Percentiles rank a stretch among this genome's conserved stretches.
Evolutionary conservation across 1,284 basidiomycete genomes (phyloP).

Genomic region (Sporisorium scitamineum): DNA sequence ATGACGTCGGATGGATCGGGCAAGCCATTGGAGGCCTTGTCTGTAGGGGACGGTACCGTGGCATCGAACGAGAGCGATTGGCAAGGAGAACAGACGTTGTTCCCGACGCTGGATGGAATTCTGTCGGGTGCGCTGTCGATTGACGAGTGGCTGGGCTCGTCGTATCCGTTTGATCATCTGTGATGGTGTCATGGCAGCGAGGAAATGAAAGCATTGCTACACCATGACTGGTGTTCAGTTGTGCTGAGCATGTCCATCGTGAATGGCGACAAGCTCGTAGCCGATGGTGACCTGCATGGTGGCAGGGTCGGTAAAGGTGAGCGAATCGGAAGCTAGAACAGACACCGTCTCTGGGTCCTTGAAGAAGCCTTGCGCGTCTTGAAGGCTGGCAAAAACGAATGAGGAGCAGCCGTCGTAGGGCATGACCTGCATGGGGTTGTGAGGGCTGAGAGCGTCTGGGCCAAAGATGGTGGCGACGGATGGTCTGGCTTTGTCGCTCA

Average conservation of each 20-base stretch:
- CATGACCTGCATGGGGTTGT: constrained; percentile 23
- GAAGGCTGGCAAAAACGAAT: constrained; percentile 22
- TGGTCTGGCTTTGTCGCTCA: constrained; percentile 10
- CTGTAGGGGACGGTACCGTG: constrained; percentile 25
- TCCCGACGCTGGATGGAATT: constrained; percentile 43
- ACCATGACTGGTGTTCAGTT: neutral
- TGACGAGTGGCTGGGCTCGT: constrained; percentile 50
- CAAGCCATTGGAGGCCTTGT: constrained; percentile 14
- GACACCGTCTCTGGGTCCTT: constrained; percentile 19
- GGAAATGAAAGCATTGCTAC: neutral
- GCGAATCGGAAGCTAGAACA: constrained; percentile 16
- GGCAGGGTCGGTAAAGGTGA: constrained; percentile 25
- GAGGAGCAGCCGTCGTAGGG: constrained; percentile 30
- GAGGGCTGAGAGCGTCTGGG: constrained; percentile 13
- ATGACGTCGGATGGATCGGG: constrained; percentile 6
- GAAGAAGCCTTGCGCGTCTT: constrained; percentile 23
- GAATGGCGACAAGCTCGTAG: constrained; percentile 14
- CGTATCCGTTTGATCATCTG: constrained; percentile 42
- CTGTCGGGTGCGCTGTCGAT: constrained; percentile 41
- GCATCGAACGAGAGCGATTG: constrained; percentile 38
- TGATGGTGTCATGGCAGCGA: constrained; percentile 10
- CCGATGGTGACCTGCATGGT: constrained; percentile 24
- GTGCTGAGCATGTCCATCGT: constrained; percentile 2
- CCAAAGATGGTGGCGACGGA: constrained; percentile 21
- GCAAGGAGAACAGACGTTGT: constrained; percentile 38